Conservation (phyloP, 1,284 basidiomycete genomes). For the Ganoderma meredithae region DNA sequence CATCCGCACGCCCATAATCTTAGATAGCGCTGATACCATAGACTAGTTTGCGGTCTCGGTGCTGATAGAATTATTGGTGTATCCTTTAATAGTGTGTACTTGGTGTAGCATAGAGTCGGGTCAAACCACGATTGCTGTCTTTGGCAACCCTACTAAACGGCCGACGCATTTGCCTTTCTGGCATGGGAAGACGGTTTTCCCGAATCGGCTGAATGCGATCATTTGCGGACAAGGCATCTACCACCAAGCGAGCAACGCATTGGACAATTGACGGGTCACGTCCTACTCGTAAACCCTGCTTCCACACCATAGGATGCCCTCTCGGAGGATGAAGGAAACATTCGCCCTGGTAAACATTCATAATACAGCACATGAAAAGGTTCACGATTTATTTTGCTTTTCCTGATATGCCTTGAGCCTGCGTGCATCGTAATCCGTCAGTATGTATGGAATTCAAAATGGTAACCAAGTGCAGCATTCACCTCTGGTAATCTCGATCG, state of each 20-base stretch:
- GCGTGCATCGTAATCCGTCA: neutral
- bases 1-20: neutral
- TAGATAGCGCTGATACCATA: neutral
- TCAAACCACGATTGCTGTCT: neutral
- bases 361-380: neutral
- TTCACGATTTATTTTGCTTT: constrained; percentile 43
- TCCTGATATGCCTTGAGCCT: constrained; percentile 63
- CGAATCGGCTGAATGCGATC: neutral
- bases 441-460: neutral
- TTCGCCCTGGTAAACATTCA: neutral
- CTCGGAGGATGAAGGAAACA: neutral
- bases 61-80: neutral
- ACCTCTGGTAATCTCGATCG: constrained; percentile 62
- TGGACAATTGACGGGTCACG: neutral
- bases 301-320: neutral
- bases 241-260: neutral
- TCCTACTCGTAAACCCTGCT: neutral
- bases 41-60: neutral
- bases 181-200: neutral
- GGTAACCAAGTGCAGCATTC: constrained; percentile 15
- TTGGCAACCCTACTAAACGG: neutral
- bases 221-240: too few relatives aligned
- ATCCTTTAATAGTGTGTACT: neutral
- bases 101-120: neutral
- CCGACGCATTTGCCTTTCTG: neutral